phyloP scores from a whole-genome alignment of 192 early-diverging fungal species.

The Podila epicladia region DNA sequence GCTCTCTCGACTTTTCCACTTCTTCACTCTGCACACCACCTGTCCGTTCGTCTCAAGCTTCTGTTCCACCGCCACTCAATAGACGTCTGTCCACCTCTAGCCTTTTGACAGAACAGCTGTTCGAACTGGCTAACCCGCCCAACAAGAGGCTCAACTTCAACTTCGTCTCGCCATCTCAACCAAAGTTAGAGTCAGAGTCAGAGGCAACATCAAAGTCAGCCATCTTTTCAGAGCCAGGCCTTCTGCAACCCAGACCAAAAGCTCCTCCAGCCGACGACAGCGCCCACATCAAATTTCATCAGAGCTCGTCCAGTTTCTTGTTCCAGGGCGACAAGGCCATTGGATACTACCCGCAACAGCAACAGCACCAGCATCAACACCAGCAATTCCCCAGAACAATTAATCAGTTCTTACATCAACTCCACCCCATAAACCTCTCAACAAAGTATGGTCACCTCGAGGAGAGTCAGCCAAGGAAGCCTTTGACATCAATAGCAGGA shows the following conservation, averaged over 20 bases:
- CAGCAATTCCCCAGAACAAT: conserved; percentile 1
- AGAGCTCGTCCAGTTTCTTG: not conserved
- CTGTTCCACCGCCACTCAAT: not conserved
- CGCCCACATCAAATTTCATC: not conserved
- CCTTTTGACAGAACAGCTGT: not conserved
- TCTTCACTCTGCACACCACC: not conserved
- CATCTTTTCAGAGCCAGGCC: conserved; percentile 1
- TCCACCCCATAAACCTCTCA: not conserved
- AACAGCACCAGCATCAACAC: not conserved
- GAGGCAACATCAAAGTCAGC: not conserved
- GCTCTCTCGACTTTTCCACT: not conserved
- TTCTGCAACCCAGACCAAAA: not conserved
- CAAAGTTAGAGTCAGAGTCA: not conserved
- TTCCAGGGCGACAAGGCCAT: not conserved
- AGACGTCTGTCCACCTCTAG: not conserved
- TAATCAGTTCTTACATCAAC: not conserved
- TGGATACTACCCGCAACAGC: not conserved
- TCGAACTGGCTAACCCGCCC: not conserved
- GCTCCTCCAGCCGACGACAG: not conserved
- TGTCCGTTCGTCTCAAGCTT: not conserved
- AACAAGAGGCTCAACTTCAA: not conserved
- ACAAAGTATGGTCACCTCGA: not conserved
- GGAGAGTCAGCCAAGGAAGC: conserved; percentile 7
- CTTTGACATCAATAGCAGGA: conserved; percentile 36
- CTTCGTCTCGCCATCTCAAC: not conserved